Base-by-base conservation (phyloP, 768 basidiomycete genomes). In the Mycena venus region DNA sequence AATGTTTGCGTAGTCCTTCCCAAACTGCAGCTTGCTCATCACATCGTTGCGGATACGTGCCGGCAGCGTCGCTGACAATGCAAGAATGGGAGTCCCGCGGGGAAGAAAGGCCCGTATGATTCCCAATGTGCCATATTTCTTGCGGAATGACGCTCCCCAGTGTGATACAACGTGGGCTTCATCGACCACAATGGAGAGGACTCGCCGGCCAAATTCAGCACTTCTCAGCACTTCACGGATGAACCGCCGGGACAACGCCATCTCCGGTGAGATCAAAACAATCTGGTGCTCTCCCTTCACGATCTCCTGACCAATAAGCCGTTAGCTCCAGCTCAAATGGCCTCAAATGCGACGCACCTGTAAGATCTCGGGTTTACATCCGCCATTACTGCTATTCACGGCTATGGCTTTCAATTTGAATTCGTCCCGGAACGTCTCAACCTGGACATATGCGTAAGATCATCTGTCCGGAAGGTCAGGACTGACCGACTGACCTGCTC, bases 161-260 rank as follows among this genome's bases (percentile, higher is more conserved):
- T 84, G 83, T 0, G 83, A 83, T 1, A 86, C 74, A 62, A 80
- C 80, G 63, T 86, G 85, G 0, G 83, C 83, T 72, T 86, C 83
- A 56, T 85, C 84, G 15, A 85, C 66, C 1, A 85, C 72, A 0
- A 85, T 74, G 7, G 81, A 80, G 4, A 84, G 72, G 6, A 82
- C 27, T 0, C 79, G 63, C 0, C 44, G 47, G 11, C 27, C 62
- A 59, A 84, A 80, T 42, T 72, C 72, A 0, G 78, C 2, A 4
- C 82, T 80, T 2, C 78, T 75, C 1, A 84, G 38, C 5, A 85
- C 80, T 1, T 72, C 64, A 0, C 78, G 65, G 8, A 82, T 72
- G 67, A 85, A 84, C 0, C 61, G 53, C 6, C 76, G 75, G 0
- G 82, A 82, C 3, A 83, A 76, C 0, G 82, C 68, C 74, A 85